Evolutionary conservation across 768 basidiomycete genomes (phyloP).

Genomic region (Suillus lakei): DNA sequence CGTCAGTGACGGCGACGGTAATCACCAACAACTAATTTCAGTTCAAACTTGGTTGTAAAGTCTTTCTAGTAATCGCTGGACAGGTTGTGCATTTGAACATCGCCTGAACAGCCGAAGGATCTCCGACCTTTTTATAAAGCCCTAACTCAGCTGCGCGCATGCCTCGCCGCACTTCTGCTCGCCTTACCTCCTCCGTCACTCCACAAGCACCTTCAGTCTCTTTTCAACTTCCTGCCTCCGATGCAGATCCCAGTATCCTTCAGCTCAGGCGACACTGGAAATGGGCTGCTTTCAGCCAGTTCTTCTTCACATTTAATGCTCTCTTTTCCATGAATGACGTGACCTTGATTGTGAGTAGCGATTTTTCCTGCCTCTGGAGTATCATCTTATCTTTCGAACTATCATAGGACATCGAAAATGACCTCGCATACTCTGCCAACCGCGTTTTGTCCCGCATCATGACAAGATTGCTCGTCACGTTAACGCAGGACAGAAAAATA

Average conservation of each 20-base stretch:
- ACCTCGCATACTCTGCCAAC: slow-evolving; percentile 64
- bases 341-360: slow-evolving; percentile 58
- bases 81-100: slow-evolving; percentile 8
- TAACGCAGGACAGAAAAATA: slow-evolving; percentile 83
- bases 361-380: slow-evolving; percentile 4
- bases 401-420: slow-evolving; percentile 76
- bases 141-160: slow-evolving; percentile 46
- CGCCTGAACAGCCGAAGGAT: slow-evolving; percentile 32
- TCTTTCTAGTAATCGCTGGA: slow-evolving; percentile 3
- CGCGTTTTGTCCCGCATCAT: slow-evolving; percentile 73
- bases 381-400: slow-evolving; percentile 16
- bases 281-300: slow-evolving; percentile 92
- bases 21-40: slow-evolving; percentile 4
- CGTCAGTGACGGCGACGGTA: slow-evolving; percentile 1
- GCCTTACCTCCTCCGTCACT: slow-evolving; percentile 37
- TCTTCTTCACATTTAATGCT: slow-evolving; percentile 82
- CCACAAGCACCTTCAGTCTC: slow-evolving; percentile 31
- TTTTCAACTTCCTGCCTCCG: slow-evolving; percentile 29
- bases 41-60: not conserved
- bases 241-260: slow-evolving; percentile 45
- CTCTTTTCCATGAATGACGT: slow-evolving; percentile 77
- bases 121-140: slow-evolving; percentile 44
- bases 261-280: slow-evolving; percentile 82
- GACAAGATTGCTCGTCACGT: slow-evolving; percentile 70
- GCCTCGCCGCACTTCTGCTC: slow-evolving; percentile 61